phyloP scores from a whole-genome alignment of 2,329 filamentous ascomycete genomes.

The Colletotrichum lindemuthianum region DNA sequence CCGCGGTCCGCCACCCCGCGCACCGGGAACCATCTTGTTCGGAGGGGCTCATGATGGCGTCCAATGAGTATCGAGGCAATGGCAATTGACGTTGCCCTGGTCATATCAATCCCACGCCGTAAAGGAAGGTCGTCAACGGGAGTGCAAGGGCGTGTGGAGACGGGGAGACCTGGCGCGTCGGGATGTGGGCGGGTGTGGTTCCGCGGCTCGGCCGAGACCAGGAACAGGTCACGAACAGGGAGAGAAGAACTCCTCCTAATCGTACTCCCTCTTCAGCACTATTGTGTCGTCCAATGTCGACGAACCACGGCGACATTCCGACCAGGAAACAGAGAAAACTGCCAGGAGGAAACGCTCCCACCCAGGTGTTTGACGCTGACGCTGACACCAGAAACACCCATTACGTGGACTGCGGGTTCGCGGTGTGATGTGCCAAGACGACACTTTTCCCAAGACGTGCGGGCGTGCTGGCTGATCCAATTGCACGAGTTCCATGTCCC shows the following conservation, averaged over 20 bases:
- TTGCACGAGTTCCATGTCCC: slow-evolving; percentile 18
- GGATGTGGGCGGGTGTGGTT: slow-evolving; percentile 30
- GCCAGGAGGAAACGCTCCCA: no score
- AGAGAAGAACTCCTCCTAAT: slow-evolving; percentile 1
- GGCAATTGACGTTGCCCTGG: slow-evolving; percentile 20
- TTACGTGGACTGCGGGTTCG: slow-evolving; percentile 15
- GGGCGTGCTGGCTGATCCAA: slow-evolving; percentile 14
- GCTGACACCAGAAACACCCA: not conserved
- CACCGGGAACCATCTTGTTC: slow-evolving; percentile 4
- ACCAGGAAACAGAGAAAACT: no score
- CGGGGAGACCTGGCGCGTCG: slow-evolving; percentile 16
- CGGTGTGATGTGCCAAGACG: slow-evolving; percentile 16
- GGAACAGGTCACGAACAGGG: not conserved
- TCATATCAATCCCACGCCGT: slow-evolving; percentile 11
- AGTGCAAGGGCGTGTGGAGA: slow-evolving; percentile 1
- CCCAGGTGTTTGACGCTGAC: not conserved
- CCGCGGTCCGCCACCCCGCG: slow-evolving; percentile 2
- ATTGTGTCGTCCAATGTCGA: no score
- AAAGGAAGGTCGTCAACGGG: slow-evolving; percentile 2
- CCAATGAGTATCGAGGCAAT: slow-evolving; percentile 23
- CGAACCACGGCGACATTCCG: no score
- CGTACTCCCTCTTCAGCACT: no score
- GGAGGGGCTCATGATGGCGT: not conserved
- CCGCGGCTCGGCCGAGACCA: slow-evolving; percentile 29
- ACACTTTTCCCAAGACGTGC: slow-evolving; percentile 8